Percentiles rank a stretch among this genome's conserved stretches.
phyloP scores from a whole-genome alignment of 495 filamentous ascomycete species.

The Bombardia bombarda region DNA sequence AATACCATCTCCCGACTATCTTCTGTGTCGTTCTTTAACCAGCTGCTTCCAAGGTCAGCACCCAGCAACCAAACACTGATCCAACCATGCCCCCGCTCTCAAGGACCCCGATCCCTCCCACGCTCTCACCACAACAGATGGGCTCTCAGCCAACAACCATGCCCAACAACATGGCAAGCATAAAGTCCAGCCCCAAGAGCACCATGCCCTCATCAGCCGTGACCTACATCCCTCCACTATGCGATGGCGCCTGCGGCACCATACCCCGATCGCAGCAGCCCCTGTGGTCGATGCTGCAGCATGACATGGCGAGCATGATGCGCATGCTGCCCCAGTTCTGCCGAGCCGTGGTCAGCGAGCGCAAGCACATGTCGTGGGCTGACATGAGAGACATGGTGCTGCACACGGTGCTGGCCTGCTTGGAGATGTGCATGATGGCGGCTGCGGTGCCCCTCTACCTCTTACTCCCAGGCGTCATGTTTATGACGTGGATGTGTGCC shows the following conservation, averaged over 20 bases:
- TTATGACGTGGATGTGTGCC: constrained; percentile 15
- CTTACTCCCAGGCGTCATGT: constrained; percentile 20
- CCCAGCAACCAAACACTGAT: too few relatives aligned
- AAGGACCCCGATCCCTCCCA: too few relatives aligned
- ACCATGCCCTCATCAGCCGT: constrained; percentile 4
- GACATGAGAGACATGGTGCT: constrained; percentile 15
- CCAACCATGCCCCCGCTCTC: too few relatives aligned
- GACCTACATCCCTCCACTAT: constrained; percentile 26
- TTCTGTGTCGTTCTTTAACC: too few relatives aligned
- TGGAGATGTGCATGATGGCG: constrained; percentile 23
- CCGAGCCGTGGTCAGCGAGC: constrained; percentile 14
- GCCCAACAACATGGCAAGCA: background rate
- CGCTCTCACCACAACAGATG: background rate
- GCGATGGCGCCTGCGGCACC: constrained; percentile 29
- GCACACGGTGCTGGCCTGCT: constrained; percentile 14
- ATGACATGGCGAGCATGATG: constrained; percentile 17
- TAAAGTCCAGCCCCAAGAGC: background rate
- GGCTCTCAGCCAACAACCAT: background rate
- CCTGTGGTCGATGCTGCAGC: constrained; percentile 11
- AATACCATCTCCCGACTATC: too few relatives aligned
- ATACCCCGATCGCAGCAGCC: constrained; percentile 22
- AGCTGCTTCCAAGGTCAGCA: too few relatives aligned
- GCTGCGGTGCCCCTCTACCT: constrained; percentile 20
- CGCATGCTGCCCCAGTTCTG: constrained; percentile 15
- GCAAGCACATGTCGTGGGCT: constrained; percentile 10